phyloP scores from a whole-genome alignment of 257 asterid species.

The Prunella vulgaris region DNA sequence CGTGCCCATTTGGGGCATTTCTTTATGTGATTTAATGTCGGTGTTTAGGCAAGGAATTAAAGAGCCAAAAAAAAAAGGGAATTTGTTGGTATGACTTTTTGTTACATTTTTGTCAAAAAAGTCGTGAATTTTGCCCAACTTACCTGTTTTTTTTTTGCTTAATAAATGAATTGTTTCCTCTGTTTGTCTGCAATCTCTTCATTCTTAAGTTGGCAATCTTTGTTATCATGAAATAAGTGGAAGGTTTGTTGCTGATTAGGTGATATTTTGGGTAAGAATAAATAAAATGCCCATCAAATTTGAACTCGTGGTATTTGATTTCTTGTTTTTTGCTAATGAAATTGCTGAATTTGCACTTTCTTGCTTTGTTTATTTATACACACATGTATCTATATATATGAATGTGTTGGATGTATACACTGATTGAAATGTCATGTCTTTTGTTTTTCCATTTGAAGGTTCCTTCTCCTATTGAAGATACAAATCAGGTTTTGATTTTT shows the following conservation, averaged over 20 bases:
- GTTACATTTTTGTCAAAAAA: not conserved
- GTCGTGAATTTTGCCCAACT: slow-evolving; percentile 1
- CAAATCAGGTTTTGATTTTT: not conserved
- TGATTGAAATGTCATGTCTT: not conserved
- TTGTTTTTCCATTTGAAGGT: not conserved
- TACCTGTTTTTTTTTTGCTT: not conserved
- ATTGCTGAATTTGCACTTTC: slow-evolving; percentile 9
- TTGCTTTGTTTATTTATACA: not conserved
- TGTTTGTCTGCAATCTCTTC: not conserved
- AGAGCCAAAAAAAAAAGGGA: not conserved
- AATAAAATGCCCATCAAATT: not conserved
- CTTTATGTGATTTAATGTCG: slow-evolving; percentile 7
- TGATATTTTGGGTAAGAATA: not conserved
- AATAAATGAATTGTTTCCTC: not conserved
- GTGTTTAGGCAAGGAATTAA: not conserved
- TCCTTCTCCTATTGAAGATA: slow-evolving; percentile 5
- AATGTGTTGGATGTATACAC: not conserved
- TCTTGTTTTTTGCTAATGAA: not conserved
- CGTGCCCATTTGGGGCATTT: not conserved
- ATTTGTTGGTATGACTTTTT: not conserved
- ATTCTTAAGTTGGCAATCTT: not conserved
- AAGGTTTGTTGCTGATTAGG: not conserved
- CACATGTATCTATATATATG: not conserved
- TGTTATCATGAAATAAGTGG: slow-evolving; percentile 1
- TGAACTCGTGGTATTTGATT: slow-evolving; percentile 12